Conservation (phyloP, 495 filamentous ascomycete genomes). For the Parmelia sp. region DNA sequence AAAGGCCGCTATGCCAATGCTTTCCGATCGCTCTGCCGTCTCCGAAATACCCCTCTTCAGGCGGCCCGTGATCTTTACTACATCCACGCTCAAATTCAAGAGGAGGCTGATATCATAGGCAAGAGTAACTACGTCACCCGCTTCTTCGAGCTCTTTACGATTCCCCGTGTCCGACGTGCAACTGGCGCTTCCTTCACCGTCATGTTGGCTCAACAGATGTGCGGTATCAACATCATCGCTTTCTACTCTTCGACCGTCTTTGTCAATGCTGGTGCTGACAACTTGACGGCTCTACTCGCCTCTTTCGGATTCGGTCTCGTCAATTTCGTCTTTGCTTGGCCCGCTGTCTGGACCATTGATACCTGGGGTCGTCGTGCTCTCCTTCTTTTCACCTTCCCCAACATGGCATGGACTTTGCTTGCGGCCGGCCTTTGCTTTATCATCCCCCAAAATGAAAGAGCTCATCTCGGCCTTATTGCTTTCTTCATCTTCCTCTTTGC, state of each 20-base stretch:
- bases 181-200: constrained; percentile 58
- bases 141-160: constrained; percentile 59
- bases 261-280: constrained; percentile 43
- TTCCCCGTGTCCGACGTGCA: constrained; percentile 61
- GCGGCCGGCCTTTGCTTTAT: constrained; percentile 43
- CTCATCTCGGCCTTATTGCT: constrained; percentile 50
- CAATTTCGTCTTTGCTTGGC: constrained; percentile 54
- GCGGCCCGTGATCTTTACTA: constrained; percentile 63
- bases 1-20: constrained; percentile 50
- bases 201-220: constrained; percentile 64
- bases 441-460: constrained; percentile 34
- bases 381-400: constrained; percentile 47
- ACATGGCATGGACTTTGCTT: constrained; percentile 45
- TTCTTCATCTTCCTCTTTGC: constrained; percentile 63
- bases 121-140: constrained; percentile 49
- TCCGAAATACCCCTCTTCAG: constrained; percentile 55
- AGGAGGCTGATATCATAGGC: constrained; percentile 44
- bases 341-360: constrained; percentile 46
- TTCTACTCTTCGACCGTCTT: constrained; percentile 69
- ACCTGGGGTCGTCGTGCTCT: constrained; percentile 45
- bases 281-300: constrained; percentile 43
- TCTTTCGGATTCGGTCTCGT: constrained; percentile 52
- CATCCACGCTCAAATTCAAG: constrained; percentile 53
- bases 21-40: constrained; percentile 52
- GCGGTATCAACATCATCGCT: constrained; percentile 58